Base-by-base conservation (phyloP, 331 rosid genomes). In the Cucumis variabilis region DNA sequence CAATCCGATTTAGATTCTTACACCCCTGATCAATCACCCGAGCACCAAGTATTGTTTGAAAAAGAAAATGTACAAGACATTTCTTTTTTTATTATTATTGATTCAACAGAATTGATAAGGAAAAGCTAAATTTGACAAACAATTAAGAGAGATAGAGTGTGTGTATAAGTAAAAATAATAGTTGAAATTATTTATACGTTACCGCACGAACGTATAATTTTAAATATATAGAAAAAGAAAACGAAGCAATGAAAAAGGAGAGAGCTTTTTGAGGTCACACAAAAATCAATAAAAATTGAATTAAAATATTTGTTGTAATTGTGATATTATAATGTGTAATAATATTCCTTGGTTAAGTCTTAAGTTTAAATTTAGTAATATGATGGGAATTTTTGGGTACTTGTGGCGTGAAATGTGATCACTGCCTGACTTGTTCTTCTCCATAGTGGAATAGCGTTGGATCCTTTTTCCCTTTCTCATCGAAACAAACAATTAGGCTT, bases 371-470 rank as follows among this genome's bases (percentile, higher is more conserved):
- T 50, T 48, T 77, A 77, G 23, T 48, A 48, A 77, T 24, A 77
- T 50, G 41, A n/a, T 25, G 84, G 84, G 84, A 80, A 80, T 80
- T 53, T 80, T 55, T 80, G 25, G 84, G 84, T 55, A 80, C 84
- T 80, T 80, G 84, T 80, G 84, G 68, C 7, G n/a, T 62, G 65
- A 58, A 58, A 58, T 25, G 67, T 25, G 68, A 53, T 80, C 48
- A 55, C 84, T 80, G 24, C 10, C 48, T 9, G 11, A 53, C 84
- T 46, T 55, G 84, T 53, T 80, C 17, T 80, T 55, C 68, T 80
- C 8, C 65, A 6, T 58, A 27, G 84, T 80, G 68, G 68, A 53
- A 55, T 27, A 50, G 63, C 83, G 83, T 77, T 77, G 83, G 83
- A 77, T 77, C 65, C 82, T 76, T 24, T 77, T 48, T 50, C 9